These are phyloP conservation scores for Thielaviopsis ethacetica DNA, from an alignment of 2,329 filamentous ascomycete genomes.

Conservation along the genomic window DNA sequence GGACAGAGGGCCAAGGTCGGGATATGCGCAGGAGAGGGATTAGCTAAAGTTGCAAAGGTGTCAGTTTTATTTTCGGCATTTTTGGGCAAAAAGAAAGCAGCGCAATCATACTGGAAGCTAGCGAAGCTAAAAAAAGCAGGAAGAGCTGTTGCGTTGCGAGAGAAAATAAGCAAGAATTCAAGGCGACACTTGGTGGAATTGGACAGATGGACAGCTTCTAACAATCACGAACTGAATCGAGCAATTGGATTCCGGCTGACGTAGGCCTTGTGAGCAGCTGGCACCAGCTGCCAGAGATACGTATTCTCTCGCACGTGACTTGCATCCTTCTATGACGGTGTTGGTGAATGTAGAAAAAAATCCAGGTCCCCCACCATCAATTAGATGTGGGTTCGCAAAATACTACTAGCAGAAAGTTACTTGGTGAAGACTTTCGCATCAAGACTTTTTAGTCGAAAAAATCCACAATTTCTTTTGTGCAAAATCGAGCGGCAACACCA, in stretches of 20 bases:
- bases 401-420: conserved; percentile 1
- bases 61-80: not conserved
- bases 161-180: not conserved
- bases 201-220: conserved; percentile 12
- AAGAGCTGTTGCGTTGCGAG: not conserved
- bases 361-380: conserved; percentile 10
- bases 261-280: conserved; percentile 1
- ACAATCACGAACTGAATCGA: conserved; percentile 7
- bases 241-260: conserved; percentile 6
- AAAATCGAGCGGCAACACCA: not conserved
- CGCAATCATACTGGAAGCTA: not conserved
- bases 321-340: conserved; percentile 3
- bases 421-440: conserved; percentile 1
- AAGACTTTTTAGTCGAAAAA: conserved; percentile 2
- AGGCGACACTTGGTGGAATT: conserved; percentile 1
- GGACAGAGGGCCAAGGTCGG: conserved; percentile 12
- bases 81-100: not conserved
- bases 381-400: conserved; percentile 7
- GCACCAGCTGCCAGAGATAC: not conserved
- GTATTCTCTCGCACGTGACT: conserved; percentile 1
- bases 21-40: conserved; percentile 4
- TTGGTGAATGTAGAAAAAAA: not conserved
- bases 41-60: not conserved
- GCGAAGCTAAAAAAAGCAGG: not conserved
- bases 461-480: conserved; percentile 3